Base-by-base conservation (phyloP, 305 asterid genomes). In the Rubia tinctorum region DNA sequence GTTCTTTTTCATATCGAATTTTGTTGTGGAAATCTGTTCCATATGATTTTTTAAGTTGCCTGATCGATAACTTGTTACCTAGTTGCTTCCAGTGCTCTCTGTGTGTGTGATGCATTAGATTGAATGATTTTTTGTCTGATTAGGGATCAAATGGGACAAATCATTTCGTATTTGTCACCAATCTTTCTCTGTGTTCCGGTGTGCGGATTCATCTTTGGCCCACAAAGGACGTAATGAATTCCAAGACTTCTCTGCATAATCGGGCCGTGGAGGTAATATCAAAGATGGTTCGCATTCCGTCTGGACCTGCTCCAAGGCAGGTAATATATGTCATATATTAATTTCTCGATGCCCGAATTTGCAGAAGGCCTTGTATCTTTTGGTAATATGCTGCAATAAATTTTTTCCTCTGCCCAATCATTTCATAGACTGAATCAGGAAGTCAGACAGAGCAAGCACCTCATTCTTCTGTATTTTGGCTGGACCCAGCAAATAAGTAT, bases 251-350 rank as follows among this genome's bases (percentile, higher is more conserved):
- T 56, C 75, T 77, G 3, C 73, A 83, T 77, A 82, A 85, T 62
- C 78, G 79, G 69, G 88, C 81, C 68, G 79, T 91, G 74, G 99
- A 95, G 78, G 91, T 95, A 78, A 92, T 98, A 53, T 90, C 95
- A 75, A 89, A 88, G 85, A 91, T 93, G 96, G 88, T 89, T 77
- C 97, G 82, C 77, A 88, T 95, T 84, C 99, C 99, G 8, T 92
- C 99, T 55, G 95, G 99, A 76, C 97, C 99, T 69, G 96, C 99
- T 80, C 99, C 97, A 69, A 89, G 90, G 90, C 99, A 95, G 99
- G 99, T 95, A 90, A 78, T 75, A 75, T 47, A 60, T 78, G 30
- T 73, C 73, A 71, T 68, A 69, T 71, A 69, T 45, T 30, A 47
- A 68, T 69, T 77, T 74, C 65, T 74, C 76, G 62, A 73, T 13